Percentiles rank a stretch among this genome's conserved stretches.
Conservation (phyloP, 345 rosid genomes). For the Populus ilicifolia region DNA sequence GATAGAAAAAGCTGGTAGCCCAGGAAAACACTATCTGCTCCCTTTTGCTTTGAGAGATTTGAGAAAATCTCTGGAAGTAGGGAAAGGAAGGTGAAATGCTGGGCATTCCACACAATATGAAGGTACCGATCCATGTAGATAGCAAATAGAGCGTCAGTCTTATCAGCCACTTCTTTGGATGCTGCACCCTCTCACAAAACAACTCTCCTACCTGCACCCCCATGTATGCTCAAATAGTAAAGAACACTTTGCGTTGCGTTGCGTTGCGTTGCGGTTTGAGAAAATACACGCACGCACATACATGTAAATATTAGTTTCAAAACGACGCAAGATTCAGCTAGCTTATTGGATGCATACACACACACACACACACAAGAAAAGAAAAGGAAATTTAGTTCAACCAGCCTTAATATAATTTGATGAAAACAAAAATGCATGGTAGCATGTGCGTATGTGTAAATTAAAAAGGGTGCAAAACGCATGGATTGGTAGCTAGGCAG, state of each 20-base stretch:
- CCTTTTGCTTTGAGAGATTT: slow-evolving; percentile 39
- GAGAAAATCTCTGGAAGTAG: slow-evolving; percentile 45
- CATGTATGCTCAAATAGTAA: no score
- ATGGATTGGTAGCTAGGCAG: neutral
- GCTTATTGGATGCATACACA: no score
- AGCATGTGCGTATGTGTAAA: neutral
- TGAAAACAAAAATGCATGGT: no score
- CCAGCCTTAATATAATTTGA: no score
- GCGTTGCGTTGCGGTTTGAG: no score
- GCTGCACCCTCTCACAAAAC: slow-evolving; percentile 52
- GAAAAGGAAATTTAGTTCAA: no score
- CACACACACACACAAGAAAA: no score
- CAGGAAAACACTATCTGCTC: slow-evolving; percentile 47
- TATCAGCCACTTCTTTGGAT: slow-evolving; percentile 71
- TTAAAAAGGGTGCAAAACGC: neutral
- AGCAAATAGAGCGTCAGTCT: slow-evolving; percentile 48
- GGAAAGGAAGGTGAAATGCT: slow-evolving; percentile 53
- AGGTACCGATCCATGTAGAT: slow-evolving; percentile 68
- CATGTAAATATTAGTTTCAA: no score
- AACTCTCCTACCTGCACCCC: slow-evolving; percentile 48
- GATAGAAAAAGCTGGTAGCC: slow-evolving; percentile 47
- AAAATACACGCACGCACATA: no score
- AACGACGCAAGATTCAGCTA: no score
- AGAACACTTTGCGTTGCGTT: no score
- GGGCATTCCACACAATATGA: slow-evolving; percentile 58